Conservation (phyloP, 2,329 filamentous ascomycete species). For the Ceratocystis destructans region DNA sequence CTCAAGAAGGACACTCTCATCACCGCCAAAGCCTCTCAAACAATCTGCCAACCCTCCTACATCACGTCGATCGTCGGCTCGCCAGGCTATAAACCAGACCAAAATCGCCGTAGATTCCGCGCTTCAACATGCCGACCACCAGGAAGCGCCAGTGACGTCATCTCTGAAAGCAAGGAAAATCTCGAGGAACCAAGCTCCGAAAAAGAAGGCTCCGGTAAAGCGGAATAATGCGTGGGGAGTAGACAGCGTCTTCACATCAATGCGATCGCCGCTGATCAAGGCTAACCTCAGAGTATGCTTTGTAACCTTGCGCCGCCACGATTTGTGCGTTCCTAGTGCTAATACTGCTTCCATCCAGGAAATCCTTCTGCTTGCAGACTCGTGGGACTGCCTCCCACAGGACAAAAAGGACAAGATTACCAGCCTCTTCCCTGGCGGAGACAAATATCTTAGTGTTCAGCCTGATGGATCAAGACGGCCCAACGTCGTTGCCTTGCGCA, state of each 20-base stretch:
- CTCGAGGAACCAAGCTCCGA: neutral
- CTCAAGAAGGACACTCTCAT: neutral
- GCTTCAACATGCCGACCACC: neutral
- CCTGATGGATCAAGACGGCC: conserved; percentile 29
- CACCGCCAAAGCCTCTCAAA: neutral
- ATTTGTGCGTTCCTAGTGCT: neutral
- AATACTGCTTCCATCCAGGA: conserved; percentile 3
- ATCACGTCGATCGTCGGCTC: neutral
- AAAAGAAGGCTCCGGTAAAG: neutral
- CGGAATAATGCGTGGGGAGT: conserved; percentile 13
- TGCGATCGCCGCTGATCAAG: conserved; percentile 13
- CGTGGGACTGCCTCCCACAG: conserved; percentile 12
- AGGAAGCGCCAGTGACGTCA: neutral
- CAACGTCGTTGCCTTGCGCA: conserved; percentile 31
- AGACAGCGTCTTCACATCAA: conserved; percentile 10
- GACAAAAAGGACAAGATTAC: conserved; percentile 4
- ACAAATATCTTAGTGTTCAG: conserved; percentile 27
- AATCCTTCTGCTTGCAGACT: conserved; percentile 11
- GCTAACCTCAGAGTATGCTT: conserved; percentile 14
- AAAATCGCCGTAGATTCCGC: neutral
- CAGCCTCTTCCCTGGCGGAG: conserved; percentile 9
- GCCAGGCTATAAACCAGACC: neutral
- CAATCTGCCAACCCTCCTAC: neutral
- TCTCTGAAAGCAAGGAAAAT: neutral
- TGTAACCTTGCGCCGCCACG: neutral